These are phyloP conservation scores for Pythium inflatum DNA, from an alignment of 352 stramenopile genomes.

Conservation along the genomic window DNA sequence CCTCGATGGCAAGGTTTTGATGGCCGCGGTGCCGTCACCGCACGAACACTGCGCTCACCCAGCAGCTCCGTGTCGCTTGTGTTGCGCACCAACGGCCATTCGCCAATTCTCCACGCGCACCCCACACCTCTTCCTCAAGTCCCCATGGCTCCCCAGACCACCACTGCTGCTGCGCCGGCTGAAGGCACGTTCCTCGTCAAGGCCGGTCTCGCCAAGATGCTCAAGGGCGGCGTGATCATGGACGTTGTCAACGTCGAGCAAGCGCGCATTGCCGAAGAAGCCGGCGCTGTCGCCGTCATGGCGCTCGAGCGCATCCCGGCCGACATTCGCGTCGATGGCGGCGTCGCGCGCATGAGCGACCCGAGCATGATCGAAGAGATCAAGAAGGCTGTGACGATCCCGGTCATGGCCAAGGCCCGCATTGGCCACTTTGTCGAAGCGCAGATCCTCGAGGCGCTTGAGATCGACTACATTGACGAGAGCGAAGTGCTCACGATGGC, in stretches of 20 bases:
- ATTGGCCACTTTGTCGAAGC: slow-evolving; percentile 99
- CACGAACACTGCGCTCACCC: background rate
- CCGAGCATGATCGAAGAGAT: slow-evolving; percentile 98
- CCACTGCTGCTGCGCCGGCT: slow-evolving; percentile 37
- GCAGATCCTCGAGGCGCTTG: slow-evolving; percentile 97
- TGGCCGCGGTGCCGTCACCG: slow-evolving; percentile 18
- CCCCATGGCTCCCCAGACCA: slow-evolving; percentile 39
- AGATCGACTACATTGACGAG: slow-evolving; percentile 99
- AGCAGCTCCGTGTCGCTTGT: slow-evolving; percentile 5
- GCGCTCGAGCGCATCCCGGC: slow-evolving; percentile 98
- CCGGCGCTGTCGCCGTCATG: slow-evolving; percentile 98
- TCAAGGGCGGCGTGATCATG: slow-evolving; percentile 99
- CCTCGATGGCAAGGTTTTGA: slow-evolving; percentile 31
- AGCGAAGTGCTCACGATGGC: slow-evolving; percentile 98
- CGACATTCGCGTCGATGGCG: slow-evolving; percentile 96
- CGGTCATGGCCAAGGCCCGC: slow-evolving; percentile 98
- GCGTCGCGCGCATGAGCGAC: slow-evolving; percentile 97
- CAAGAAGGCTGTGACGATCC: slow-evolving; percentile 98
- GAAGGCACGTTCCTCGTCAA: slow-evolving; percentile 94
- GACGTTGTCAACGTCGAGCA: slow-evolving; percentile 93
- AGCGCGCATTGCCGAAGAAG: slow-evolving; percentile 96
- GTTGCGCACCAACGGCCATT: background rate
- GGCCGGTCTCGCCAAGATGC: slow-evolving; percentile 97
- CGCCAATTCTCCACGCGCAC: slow-evolving; percentile 22
- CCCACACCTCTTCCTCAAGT: slow-evolving; percentile 6